Evolutionary conservation across 2,329 filamentous ascomycete species (phyloP), one percentile per base, ranked within the genome.

Genomic region (Calonectria henricotiae): DNA sequence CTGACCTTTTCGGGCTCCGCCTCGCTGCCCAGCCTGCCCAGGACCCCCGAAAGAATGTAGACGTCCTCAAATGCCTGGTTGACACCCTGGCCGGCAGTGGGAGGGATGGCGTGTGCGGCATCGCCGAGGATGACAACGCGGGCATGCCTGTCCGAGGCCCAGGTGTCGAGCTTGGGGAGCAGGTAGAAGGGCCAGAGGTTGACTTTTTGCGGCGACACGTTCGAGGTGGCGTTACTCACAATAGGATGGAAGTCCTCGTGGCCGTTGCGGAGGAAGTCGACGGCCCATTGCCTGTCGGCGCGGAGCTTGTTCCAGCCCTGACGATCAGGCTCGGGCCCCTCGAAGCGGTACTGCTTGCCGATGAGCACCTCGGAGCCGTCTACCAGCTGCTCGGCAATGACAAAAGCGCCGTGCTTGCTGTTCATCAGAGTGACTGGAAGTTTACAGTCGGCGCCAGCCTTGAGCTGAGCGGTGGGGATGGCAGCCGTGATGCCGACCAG

Each of bases 51-150:
- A 27, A 88, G 81, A 0, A 81, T 83, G 63, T 84, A 85, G 0
- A 85, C 83, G 68, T 89, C 87, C 70, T 89, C 87, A 39, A 86
- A 84, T 0, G 85, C 85, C 55, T 86, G 84, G 65, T 86, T 86
- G 1, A 83, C 80, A 0, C 86, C 84, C 69, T 87, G 86, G 0
- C 86, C 85, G 0, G 85, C 83, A 0, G 83, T 83, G 0, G 85
- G 86, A 0, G 85, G 85, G 15, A 88, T 84, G 0, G 84, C 86
- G 62, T 88, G 85, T 1, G 85, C 86, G 5, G 84, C 84, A 35
- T 87, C 86, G 0, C 86, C 86, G 0, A 87, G 75, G 17, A 89
- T 83, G 3, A 87, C 60, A 0, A 87, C 83, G 0, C 82, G 78
- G 0, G 78, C 73, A 5, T 73, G 74, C 6, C 74, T 66, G 0